Percentiles rank a stretch among this genome's conserved stretches.
These are phyloP conservation scores for maize (Zea mays) DNA, from an alignment of 176 grass and related monocot genomes.

Conservation along the genomic window DNA sequence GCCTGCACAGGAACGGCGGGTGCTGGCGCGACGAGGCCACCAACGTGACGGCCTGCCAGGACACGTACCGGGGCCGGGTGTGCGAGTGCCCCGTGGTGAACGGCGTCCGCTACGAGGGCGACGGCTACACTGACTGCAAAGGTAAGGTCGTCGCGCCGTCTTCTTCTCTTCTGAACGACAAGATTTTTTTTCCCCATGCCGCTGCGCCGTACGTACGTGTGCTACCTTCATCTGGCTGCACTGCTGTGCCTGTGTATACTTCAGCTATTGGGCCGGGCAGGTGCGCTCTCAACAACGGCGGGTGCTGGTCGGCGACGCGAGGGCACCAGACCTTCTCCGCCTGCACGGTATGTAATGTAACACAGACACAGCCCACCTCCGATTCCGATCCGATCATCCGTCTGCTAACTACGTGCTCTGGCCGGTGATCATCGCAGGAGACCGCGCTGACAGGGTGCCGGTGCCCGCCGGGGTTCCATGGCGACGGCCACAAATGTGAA, in stretches of 20 bases:
- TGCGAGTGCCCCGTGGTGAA: slow-evolving; percentile 76
- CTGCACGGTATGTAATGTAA: slow-evolving; percentile 52
- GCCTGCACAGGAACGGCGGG: slow-evolving; percentile 71
- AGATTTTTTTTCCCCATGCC: not conserved
- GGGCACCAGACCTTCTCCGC: slow-evolving; percentile 59
- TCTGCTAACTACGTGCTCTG: not conserved
- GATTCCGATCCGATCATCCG: not conserved
- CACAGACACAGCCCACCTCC: not conserved
- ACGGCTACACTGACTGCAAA: slow-evolving; percentile 77
- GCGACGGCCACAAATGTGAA: slow-evolving; percentile 72
- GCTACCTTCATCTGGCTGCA: not conserved
- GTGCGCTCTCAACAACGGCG: slow-evolving; percentile 75
- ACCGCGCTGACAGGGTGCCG: slow-evolving; percentile 50
- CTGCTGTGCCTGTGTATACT: not conserved
- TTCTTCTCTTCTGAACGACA: not conserved
- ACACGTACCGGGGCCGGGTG: slow-evolving; percentile 88
- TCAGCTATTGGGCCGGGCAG: slow-evolving; percentile 81
- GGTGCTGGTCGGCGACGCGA: slow-evolving; percentile 76
- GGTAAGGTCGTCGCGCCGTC: not conserved
- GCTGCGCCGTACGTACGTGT: not conserved
- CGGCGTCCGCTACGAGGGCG: slow-evolving; percentile 74
- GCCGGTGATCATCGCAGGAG: slow-evolving; percentile 43
- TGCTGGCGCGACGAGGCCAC: slow-evolving; percentile 68
- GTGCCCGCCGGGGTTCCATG: slow-evolving; percentile 78
- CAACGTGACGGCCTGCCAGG: slow-evolving; percentile 89